Conservation (phyloP, 495 filamentous ascomycete genomes). For the Talaromyces thailandensis region DNA sequence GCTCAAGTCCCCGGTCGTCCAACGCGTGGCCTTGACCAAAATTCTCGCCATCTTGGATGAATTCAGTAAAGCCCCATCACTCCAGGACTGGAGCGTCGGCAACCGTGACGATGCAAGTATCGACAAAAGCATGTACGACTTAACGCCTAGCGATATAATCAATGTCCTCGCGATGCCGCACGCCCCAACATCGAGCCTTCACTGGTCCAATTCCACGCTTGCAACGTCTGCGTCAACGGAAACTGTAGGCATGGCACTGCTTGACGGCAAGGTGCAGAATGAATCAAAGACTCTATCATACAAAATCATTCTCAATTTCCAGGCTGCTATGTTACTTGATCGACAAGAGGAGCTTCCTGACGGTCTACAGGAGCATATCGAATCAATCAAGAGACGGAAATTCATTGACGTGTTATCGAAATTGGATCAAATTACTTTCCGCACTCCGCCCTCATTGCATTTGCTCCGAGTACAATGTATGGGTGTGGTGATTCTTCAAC, state of each 20-base stretch:
- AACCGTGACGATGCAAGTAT: not conserved
- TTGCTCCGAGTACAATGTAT: conserved; percentile 3
- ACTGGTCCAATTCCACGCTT: not conserved
- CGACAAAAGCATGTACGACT: not conserved
- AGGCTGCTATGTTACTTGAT: not conserved
- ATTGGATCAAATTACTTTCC: not conserved
- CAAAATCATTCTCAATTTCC: not conserved
- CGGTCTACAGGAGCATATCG: not conserved
- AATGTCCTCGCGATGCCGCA: not conserved
- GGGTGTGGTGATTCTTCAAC: not conserved
- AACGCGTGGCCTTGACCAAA: not conserved
- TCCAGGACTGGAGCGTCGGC: not conserved
- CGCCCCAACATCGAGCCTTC: not conserved
- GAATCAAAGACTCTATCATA: not conserved
- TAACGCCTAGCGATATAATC: not conserved
- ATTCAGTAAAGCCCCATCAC: not conserved
- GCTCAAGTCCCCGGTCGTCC: not conserved
- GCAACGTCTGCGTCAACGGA: not conserved
- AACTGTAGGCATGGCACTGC: not conserved
- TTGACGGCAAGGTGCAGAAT: not conserved
- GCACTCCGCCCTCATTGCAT: not conserved
- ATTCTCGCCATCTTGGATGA: not conserved
- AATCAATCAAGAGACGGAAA: not conserved
- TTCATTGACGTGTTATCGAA: not conserved
- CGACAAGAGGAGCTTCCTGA: not conserved